A percentile compares a stretch with the other conserved stretches of the same genome.
These are phyloP conservation scores for Mortierella alpina DNA, from an alignment of 192 early-diverging fungal species.

Conservation along the genomic window DNA sequence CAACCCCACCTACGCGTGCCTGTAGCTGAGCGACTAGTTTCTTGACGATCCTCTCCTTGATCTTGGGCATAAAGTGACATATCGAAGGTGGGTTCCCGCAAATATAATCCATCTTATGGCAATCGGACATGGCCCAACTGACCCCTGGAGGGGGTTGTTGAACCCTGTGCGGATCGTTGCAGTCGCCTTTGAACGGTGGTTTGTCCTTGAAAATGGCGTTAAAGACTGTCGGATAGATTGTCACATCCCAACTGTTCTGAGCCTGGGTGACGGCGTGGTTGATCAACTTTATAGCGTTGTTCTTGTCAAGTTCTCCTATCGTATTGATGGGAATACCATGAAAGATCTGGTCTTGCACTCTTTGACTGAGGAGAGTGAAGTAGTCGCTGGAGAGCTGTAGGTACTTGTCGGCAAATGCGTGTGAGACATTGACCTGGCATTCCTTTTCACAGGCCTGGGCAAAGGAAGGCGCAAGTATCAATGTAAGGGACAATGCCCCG, in stretches of 20 bases:
- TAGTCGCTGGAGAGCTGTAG: slow-evolving; percentile 34
- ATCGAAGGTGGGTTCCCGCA: slow-evolving; percentile 74
- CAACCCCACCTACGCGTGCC: slow-evolving; percentile 7
- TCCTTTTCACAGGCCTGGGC: slow-evolving; percentile 55
- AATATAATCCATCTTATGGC: slow-evolving; percentile 67
- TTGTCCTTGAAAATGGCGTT: slow-evolving; percentile 61
- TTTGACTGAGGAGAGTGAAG: slow-evolving; percentile 24
- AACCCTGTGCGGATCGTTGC: slow-evolving; percentile 61
- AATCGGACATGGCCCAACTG: slow-evolving; percentile 64
- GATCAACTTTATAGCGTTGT: slow-evolving; percentile 4
- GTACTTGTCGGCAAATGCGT: slow-evolving; percentile 58
- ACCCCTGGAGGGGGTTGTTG: slow-evolving; percentile 56
- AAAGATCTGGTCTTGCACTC: slow-evolving; percentile 22
- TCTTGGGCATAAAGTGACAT: slow-evolving; percentile 64
- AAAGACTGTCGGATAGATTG: slow-evolving; percentile 25
- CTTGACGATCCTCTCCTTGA: slow-evolving; percentile 42
- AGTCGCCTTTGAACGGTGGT: slow-evolving; percentile 65
- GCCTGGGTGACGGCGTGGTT: slow-evolving; percentile 29
- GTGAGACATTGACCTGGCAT: slow-evolving; percentile 58
- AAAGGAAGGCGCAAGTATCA: not conserved
- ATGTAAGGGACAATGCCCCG: slow-evolving; percentile 4
- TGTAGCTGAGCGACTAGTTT: slow-evolving; percentile 15
- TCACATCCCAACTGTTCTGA: slow-evolving; percentile 40
- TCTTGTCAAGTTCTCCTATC: no score
- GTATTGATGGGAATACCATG: slow-evolving; percentile 9